These are phyloP conservation scores for Cylindrotheca fusiformis DNA, from an alignment of 108 stramenopile species.

Conservation along the genomic window DNA sequence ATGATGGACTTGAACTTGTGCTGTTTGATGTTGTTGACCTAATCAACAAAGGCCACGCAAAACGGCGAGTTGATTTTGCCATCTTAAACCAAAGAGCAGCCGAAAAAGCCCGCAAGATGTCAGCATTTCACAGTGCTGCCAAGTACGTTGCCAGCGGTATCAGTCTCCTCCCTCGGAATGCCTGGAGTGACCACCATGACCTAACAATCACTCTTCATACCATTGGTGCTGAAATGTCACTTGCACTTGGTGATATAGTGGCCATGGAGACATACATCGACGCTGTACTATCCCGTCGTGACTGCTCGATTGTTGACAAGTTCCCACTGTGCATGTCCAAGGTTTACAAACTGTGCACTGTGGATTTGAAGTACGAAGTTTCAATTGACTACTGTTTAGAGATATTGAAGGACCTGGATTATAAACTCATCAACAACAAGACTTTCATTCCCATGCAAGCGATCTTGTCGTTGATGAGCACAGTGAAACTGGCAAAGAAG, in stretches of 20 bases:
- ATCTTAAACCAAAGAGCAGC: constrained; percentile 23
- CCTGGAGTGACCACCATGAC: constrained; percentile 9
- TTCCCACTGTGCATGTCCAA: constrained; percentile 4
- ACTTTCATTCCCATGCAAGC: neutral
- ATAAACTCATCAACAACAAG: neutral
- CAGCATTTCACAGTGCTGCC: constrained; percentile 25
- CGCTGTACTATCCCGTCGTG: constrained; percentile 3
- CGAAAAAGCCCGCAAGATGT: constrained; percentile 10
- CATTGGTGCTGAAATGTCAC: constrained; percentile 15
- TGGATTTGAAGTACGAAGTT: neutral
- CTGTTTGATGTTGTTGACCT: constrained; percentile 16
- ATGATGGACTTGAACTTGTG: neutral
- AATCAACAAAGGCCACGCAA: neutral
- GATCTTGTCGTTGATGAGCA: neutral
- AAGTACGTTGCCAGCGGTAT: constrained; percentile 22
- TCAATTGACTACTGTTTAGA: neutral
- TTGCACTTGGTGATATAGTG: constrained; percentile 12
- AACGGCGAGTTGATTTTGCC: neutral
- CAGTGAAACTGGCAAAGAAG: neutral
- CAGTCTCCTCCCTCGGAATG: constrained; percentile 1
- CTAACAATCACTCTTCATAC: constrained; percentile 18
- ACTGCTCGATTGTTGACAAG: constrained; percentile 12
- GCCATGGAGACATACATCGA: constrained; percentile 6
- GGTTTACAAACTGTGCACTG: neutral
- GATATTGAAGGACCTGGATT: constrained; percentile 1